These are phyloP conservation scores for Peterozyma xylosa DNA, from an alignment of 805 yeast genomes.

Conservation along the genomic window DNA sequence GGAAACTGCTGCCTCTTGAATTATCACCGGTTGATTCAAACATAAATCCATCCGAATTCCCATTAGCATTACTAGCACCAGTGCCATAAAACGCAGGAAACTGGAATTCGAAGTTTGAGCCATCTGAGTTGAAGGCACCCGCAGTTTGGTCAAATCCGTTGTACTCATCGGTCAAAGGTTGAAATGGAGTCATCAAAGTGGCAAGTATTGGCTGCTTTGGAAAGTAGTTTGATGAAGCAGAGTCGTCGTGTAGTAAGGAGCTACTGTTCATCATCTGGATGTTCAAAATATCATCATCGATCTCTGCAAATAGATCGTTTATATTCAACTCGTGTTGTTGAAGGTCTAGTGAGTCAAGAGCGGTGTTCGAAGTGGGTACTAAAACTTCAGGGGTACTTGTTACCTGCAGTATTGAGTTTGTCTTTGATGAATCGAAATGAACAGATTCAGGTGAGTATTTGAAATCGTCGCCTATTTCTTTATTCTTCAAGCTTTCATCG, in stretches of 20 bases:
- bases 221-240: neutral
- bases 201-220: neutral
- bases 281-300: constrained; percentile 7
- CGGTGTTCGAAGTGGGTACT: no score
- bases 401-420: no score
- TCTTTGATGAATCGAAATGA: no score
- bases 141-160: neutral
- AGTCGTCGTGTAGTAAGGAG: neutral
- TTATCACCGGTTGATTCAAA: constrained; percentile 6
- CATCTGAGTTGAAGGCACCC: no score
- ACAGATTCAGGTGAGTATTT: no score
- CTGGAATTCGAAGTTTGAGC: no score
- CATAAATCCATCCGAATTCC: no score
- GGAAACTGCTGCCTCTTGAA: constrained; percentile 4
- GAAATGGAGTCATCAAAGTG: neutral
- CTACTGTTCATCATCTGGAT: constrained; percentile 5
- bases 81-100: no score
- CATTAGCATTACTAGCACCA: no score
- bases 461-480: constrained; percentile 6
- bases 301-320: constrained; percentile 6
- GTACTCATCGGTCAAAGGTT: neutral
- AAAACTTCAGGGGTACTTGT: no score
- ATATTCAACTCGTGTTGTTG: no score
- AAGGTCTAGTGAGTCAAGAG: no score
- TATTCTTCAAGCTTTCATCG: neutral